Conservation (phyloP, 2,329 filamentous ascomycete genomes). For the Xylaria sp. region DNA sequence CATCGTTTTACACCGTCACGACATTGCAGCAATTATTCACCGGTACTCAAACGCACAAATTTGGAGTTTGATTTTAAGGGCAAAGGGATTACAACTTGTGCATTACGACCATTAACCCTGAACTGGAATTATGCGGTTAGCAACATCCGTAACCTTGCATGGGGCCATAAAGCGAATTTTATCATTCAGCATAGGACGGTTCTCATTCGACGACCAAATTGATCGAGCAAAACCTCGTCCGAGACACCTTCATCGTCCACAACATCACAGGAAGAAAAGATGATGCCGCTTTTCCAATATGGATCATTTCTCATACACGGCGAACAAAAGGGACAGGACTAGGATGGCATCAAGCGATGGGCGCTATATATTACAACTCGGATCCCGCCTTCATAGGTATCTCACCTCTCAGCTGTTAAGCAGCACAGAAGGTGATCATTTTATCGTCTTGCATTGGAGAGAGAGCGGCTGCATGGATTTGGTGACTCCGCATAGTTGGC, state of each 20-base stretch:
- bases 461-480: constrained; percentile 36
- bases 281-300: constrained; percentile 30
- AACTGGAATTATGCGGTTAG: constrained; percentile 28
- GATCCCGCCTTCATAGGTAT: constrained; percentile 30
- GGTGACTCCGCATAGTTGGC: constrained; percentile 35
- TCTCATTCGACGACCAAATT: constrained; percentile 20
- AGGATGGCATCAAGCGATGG: constrained; percentile 29
- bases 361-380: constrained; percentile 38
- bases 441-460: constrained; percentile 39
- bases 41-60: constrained; percentile 33
- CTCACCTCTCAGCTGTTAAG: constrained; percentile 14
- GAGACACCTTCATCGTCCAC: constrained; percentile 18
- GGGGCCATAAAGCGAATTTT: constrained; percentile 25
- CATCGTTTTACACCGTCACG: constrained; percentile 37
- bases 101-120: constrained; percentile 25
- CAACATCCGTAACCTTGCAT: constrained; percentile 26
- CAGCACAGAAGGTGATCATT: constrained; percentile 25
- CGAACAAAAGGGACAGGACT: constrained; percentile 31
- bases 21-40: constrained; percentile 38
- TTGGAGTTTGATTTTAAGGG: constrained; percentile 37
- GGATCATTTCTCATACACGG: constrained; percentile 34
- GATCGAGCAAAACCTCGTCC: constrained; percentile 24
- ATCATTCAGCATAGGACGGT: constrained; percentile 29
- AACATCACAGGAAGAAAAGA: constrained; percentile 15
- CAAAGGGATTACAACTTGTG: constrained; percentile 28